Evolutionary conservation across 2,329 filamentous ascomycete genomes (phyloP).

Genomic region (Ophiostoma fasciatum): DNA sequence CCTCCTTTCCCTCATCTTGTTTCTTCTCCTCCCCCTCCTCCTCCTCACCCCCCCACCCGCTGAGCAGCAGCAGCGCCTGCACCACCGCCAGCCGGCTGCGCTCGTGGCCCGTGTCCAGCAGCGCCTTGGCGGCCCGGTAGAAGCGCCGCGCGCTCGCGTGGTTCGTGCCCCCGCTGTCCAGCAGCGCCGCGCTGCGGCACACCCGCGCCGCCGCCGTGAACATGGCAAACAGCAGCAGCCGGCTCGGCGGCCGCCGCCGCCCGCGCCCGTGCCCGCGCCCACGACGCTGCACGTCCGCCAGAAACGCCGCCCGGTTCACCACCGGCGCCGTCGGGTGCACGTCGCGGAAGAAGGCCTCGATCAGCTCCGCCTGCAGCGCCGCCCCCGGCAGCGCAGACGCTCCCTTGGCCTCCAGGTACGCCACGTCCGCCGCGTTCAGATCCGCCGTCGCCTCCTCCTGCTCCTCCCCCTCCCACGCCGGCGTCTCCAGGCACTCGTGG

Average conservation of each 20-base stretch:
- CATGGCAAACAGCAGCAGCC: conserved; percentile 10
- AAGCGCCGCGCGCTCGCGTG: conserved; percentile 8
- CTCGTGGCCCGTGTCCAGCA: conserved; percentile 10
- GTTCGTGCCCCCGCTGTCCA: conserved; percentile 7
- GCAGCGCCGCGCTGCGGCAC: conserved; percentile 8
- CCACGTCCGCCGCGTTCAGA: conserved; percentile 10
- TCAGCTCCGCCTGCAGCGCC: conserved; percentile 7
- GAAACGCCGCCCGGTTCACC: conserved; percentile 4
- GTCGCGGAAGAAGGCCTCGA: conserved; percentile 8
- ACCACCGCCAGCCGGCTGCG: conserved; percentile 3
- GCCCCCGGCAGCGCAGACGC: conserved; percentile 9
- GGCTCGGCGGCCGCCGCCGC: conserved; percentile 4
- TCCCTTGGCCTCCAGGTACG: conserved; percentile 7
- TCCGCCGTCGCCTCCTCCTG: too few relatives aligned
- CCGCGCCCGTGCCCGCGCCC: too few relatives aligned
- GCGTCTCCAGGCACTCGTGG: conserved; percentile 1
- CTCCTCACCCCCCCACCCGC: conserved; percentile 12
- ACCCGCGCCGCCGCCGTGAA: conserved; percentile 9
- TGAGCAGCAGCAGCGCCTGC: conserved; percentile 9
- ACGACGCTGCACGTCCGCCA: conserved; percentile 4
- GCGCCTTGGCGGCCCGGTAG: conserved; percentile 9
- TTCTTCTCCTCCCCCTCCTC: conserved; percentile 10
- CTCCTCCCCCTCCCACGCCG: too few relatives aligned
- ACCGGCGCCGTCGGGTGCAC: conserved; percentile 11
- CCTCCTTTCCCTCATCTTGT: conserved; percentile 10